Evolutionary conservation across 257 asterid species (phyloP).

Genomic region (Solanum tacnaense): DNA sequence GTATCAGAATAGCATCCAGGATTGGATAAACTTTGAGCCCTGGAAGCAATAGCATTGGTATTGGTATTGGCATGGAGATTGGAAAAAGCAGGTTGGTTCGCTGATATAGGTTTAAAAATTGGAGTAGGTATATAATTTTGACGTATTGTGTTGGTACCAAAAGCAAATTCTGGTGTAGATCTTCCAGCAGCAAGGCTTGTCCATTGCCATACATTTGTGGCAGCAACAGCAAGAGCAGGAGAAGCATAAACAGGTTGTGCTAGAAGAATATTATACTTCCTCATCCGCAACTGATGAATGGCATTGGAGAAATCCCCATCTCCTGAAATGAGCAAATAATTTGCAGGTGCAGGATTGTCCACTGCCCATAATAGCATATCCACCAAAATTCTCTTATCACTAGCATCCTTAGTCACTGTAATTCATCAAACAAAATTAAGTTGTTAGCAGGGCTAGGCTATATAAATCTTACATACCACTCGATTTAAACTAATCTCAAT

Average conservation of each 20-base stretch:
- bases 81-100: not conserved
- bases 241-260: constrained; percentile 45
- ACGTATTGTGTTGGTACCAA: not conserved
- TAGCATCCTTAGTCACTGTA: constrained; percentile 41
- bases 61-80: not conserved
- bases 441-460: not conserved
- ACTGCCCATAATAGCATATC: constrained; percentile 58
- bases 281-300: constrained; percentile 42
- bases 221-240: constrained; percentile 40
- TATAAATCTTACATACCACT: not conserved
- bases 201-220: constrained; percentile 43
- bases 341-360: constrained; percentile 59
- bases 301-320: constrained; percentile 49
- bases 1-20: not conserved
- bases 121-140: not conserved
- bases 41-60: not conserved
- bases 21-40: not conserved
- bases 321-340: constrained; percentile 42
- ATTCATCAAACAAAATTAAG: not conserved
- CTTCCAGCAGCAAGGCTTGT: constrained; percentile 27
- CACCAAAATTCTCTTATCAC: constrained; percentile 39
- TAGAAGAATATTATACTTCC: constrained; percentile 39
- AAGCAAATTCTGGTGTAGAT: constrained; percentile 3
- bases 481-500: not conserved
- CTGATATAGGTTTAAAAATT: not conserved